Base-by-base conservation (phyloP, 176 grass and related monocot species). In the Dactylis glomerata region DNA sequence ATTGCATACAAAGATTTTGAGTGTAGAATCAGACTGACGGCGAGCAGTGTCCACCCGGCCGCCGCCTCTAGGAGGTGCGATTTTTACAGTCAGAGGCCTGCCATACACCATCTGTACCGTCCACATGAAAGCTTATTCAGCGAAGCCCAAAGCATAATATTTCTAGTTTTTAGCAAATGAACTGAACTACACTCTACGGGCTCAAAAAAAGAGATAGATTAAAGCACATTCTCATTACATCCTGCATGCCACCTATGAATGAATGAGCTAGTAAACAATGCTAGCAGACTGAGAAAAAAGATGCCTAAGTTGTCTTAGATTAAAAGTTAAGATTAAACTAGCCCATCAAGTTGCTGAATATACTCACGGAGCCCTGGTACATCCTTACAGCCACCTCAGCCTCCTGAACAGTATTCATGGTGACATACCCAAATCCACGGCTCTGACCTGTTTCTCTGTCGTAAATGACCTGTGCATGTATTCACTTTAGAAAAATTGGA, bases 1-100 rank as follows among this genome's bases (percentile, higher is more conserved):
- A 75, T 99, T 99, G 46, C 96, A 92, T 22, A 89, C 93, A 47
- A 94, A 96, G 36, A 96, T 83, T 79, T 81, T 94, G 23, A 90
- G 87, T 20, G 89, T 68, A 71, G 86, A 4, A 23, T 17, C 81
- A 76, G 56, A 82, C 19, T 70, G 77, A 37, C 61, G 50, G 17
- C 77, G 83, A 68, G 79, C 2, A 26, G 14, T 46, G 14, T 28
- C 69, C 41, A 72, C 68, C n/a, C 13, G 24, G 24, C 26, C 0
- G 42, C 15, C 42, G 10, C 8, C 26, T 49, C 70, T 73, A 73
- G 70, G 70, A 49, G 42, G 3, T 49, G 70, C 26, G 8, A 73
- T 73, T 1, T 20, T 73, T 31, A 99, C 96, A 81, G 86, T 92
- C 70, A 96, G 68, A 69, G 81, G 56, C 42, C 96, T 88, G 36